Conservation (phyloP, 2,329 filamentous ascomycete species). For the Drechslera avenae region DNA sequence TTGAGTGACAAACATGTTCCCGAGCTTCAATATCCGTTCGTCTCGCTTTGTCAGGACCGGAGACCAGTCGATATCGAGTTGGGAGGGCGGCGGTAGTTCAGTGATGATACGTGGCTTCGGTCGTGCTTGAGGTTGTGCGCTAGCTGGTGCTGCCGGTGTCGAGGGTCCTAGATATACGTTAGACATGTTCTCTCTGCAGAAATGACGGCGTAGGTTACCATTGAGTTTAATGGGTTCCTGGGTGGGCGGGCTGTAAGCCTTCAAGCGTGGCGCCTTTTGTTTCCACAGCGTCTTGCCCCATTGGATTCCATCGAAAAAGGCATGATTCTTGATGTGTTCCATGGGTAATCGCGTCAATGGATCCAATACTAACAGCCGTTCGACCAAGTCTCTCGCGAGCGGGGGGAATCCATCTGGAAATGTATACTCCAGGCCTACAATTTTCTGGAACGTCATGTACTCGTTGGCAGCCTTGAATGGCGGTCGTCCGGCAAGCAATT, state of each 20-base stretch:
- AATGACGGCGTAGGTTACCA: slow-evolving; percentile 39
- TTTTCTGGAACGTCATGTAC: slow-evolving; percentile 98
- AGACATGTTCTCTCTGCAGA: slow-evolving; percentile 15
- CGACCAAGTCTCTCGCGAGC: slow-evolving; percentile 84
- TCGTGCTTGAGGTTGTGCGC: slow-evolving; percentile 46
- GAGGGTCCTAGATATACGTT: slow-evolving; percentile 37
- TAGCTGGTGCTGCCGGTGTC: slow-evolving; percentile 28
- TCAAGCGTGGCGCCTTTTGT: slow-evolving; percentile 83
- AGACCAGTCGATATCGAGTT: slow-evolving; percentile 73
- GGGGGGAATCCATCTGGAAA: slow-evolving; percentile 88
- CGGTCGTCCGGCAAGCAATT: slow-evolving; percentile 90
- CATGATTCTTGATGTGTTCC: slow-evolving; percentile 95
- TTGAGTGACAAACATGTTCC: slow-evolving; percentile 84
- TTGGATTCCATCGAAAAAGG: slow-evolving; percentile 86
- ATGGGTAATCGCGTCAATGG: slow-evolving; percentile 82
- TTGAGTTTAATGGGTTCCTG: slow-evolving; percentile 67
- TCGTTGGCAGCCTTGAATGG: slow-evolving; percentile 97
- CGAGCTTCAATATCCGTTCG: slow-evolving; percentile 91
- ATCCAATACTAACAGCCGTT: slow-evolving; percentile 87
- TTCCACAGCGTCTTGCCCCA: slow-evolving; percentile 90
- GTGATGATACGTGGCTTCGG: slow-evolving; percentile 79
- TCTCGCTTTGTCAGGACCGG: slow-evolving; percentile 89
- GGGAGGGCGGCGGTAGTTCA: slow-evolving; percentile 73
- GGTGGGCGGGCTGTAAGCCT: slow-evolving; percentile 77
- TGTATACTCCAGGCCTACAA: slow-evolving; percentile 90